Base-by-base conservation (phyloP, 768 basidiomycete species). In the Leccinum variicolor region DNA sequence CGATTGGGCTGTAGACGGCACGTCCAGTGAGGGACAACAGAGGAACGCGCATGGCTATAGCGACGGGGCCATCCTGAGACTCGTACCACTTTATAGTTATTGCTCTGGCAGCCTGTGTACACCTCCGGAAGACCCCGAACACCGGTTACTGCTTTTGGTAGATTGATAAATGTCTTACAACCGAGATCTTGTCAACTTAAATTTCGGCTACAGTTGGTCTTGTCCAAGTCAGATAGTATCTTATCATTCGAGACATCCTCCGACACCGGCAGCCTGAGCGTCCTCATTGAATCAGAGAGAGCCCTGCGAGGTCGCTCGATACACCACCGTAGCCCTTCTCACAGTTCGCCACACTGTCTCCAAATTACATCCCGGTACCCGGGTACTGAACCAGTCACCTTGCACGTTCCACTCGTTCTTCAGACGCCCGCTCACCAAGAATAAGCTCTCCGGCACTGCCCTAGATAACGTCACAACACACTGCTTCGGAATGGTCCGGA, bases 1-100 rank as follows among this genome's bases (percentile, higher is more conserved):
- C 95, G 61, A 92, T 90, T 50, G 90, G 90, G 3, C 79, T 85
- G 70, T 84, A 84, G 15, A 87, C 87, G 1, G 89, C 85, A 61
- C 87, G 86, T 13, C 80, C 80, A 5, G 88, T 88, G 62, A 92
- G 77, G 1, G 88, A 86, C 43, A 86, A 77, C 34, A 89, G 75
- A 29, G 89, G 63, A 15, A 84, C 81, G 55, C 86, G 80, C 82
- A 90, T 82, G 52, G 55, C 45, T 15, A 11, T 4, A 48, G 9
- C 36, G 39, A 41, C n/a, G 4, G 9, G 39, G 3, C 39, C 39
- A 41, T 41, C 55, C 4, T 33, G 54, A 58, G 50, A 47, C 66
- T 64, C 70, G 64, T 73, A 51, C 71, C 69, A 73, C 67, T 39
- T 39, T 39, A 39, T 39, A 31, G 29, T 31, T 11, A 31, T 11